These are phyloP conservation scores for Cercospora canescens DNA, from an alignment of 2,329 filamentous ascomycete genomes.

Conservation along the genomic window DNA sequence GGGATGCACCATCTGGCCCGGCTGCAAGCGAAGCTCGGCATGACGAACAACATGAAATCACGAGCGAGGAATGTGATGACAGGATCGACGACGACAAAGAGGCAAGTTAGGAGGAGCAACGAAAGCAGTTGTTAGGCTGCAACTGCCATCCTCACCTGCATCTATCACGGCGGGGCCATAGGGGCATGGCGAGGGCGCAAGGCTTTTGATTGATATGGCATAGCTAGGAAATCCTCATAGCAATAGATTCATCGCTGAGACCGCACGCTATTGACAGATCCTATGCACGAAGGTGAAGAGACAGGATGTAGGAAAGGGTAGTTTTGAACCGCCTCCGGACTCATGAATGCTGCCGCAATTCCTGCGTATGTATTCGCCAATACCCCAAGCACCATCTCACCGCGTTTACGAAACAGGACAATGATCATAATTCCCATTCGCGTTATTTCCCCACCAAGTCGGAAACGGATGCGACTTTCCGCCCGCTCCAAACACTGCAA, in stretches of 20 bases:
- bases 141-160: background rate
- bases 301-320: background rate
- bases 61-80: background rate
- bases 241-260: no score
- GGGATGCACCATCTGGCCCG: background rate
- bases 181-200: background rate
- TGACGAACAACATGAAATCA: background rate
- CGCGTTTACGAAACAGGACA: conserved; percentile 40
- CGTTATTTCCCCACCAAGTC: conserved; percentile 58
- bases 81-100: background rate
- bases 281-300: background rate
- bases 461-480: conserved; percentile 47
- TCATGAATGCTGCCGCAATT: background rate
- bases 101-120: background rate
- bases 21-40: background rate
- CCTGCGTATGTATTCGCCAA: background rate
- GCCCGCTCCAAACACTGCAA: conserved; percentile 54
- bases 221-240: background rate
- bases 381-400: background rate
- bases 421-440: conserved; percentile 49
- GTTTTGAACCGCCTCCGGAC: background rate
- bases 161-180: background rate
- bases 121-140: background rate
- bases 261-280: no score
- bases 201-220: background rate